Percentiles rank a stretch among this genome's conserved stretches.
Conservation (phyloP, 208 protist genomes). For the Leptomonas pyrrhocoris region DNA sequence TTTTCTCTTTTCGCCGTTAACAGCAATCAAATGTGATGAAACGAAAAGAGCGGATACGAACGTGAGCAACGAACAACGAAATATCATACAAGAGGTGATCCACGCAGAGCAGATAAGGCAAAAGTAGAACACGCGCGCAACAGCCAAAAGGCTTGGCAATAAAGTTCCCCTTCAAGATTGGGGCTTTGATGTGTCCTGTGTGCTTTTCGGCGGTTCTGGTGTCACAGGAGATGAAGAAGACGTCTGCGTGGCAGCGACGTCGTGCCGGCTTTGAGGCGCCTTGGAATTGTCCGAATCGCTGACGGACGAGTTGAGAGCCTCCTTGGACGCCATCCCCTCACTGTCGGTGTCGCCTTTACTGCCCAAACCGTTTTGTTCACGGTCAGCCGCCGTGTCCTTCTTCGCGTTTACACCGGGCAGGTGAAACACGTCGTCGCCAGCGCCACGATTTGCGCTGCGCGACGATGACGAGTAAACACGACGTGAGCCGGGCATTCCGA, state of each 20-base stretch:
- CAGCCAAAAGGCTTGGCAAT: background rate
- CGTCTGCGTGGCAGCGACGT: background rate
- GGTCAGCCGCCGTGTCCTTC: background rate
- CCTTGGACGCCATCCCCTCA: background rate
- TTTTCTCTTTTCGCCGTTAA: too few species aligned
- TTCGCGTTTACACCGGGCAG: slow-evolving; percentile 32
- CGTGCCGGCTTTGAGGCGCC: background rate
- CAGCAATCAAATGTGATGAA: too few species aligned
- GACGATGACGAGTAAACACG: background rate
- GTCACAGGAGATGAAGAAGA: background rate
- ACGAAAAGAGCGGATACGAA: too few species aligned
- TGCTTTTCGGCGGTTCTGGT: background rate
- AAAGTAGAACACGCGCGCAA: too few species aligned
- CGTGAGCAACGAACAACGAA: too few species aligned
- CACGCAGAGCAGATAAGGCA: too few species aligned
- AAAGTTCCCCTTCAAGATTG: background rate
- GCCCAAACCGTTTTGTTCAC: background rate
- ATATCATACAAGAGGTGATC: too few species aligned
- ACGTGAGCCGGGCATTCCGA: slow-evolving; percentile 31
- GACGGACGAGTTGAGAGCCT: background rate
- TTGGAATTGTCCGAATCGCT: background rate
- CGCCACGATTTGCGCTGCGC: background rate
- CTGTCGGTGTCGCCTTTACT: too few species aligned
- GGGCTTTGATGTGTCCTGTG: background rate
- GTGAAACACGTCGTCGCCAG: slow-evolving; percentile 45